Evolutionary conservation across 257 asterid species (phyloP).

Genomic region (Cinchona pubescens): DNA sequence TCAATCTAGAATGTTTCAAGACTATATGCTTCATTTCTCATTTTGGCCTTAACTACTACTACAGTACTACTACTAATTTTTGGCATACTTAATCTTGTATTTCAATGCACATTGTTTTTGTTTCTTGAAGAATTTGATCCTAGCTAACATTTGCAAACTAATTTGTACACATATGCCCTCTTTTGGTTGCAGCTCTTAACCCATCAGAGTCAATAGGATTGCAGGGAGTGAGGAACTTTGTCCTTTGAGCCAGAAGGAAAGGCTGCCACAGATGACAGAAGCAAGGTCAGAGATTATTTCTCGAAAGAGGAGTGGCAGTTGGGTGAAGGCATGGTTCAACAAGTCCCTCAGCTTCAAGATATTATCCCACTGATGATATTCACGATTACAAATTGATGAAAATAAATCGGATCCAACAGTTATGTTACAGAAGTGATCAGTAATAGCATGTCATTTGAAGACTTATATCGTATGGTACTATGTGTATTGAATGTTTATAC

Average conservation of each 20-base stretch:
- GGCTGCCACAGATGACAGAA: conserved; percentile 25
- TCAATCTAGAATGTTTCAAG: background rate
- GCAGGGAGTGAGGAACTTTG: conserved; percentile 48
- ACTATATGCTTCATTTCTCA: background rate
- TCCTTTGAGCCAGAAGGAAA: conserved; percentile 49
- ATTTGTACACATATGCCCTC: background rate
- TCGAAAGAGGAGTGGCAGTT: conserved; percentile 26
- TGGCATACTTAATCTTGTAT: background rate
- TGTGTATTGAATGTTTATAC: no score
- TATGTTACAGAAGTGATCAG: background rate
- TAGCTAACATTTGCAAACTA: background rate
- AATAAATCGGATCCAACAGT: background rate
- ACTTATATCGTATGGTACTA: no score
- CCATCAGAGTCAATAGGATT: conserved; percentile 44
- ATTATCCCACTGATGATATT: conserved; percentile 25
- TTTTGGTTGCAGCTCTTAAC: conserved; percentile 46
- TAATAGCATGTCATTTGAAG: no score
- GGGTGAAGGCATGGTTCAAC: conserved; percentile 54
- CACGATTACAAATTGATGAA: no score
- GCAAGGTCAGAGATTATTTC: conserved; percentile 20
- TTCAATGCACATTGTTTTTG: background rate
- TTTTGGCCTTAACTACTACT: background rate
- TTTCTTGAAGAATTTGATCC: background rate
- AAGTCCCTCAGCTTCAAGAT: conserved; percentile 44
- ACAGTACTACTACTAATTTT: background rate